These are phyloP conservation scores for Knoxdaviesia proteae DNA, from an alignment of 2,329 filamentous ascomycete genomes.

Conservation along the genomic window DNA sequence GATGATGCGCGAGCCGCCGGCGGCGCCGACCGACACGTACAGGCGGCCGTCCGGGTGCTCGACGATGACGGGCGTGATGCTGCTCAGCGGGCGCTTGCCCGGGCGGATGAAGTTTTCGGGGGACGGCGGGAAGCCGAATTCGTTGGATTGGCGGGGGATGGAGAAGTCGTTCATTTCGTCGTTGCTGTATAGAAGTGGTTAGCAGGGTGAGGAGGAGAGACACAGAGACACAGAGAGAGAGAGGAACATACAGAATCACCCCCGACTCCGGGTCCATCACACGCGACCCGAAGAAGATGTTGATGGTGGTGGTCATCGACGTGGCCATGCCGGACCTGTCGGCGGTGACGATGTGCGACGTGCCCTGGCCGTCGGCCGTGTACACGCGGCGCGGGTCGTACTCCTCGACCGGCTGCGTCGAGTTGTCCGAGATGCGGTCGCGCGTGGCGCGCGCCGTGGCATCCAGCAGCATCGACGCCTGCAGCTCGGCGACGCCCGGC, in stretches of 20 bases:
- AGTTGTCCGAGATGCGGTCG: constrained; percentile 46
- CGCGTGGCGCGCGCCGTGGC: constrained; percentile 38
- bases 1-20: constrained; percentile 68
- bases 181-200: constrained; percentile 17
- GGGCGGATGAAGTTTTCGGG: constrained; percentile 65
- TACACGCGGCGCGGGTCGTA: constrained; percentile 54
- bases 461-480: constrained; percentile 45
- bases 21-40: constrained; percentile 51
- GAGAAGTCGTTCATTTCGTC: constrained; percentile 65
- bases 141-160: constrained; percentile 56
- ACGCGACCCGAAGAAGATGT: constrained; percentile 63
- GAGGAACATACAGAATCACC: constrained; percentile 39
- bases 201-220: constrained; percentile 5
- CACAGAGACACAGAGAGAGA: constrained; percentile 12
- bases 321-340: constrained; percentile 58
- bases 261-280: constrained; percentile 67
- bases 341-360: constrained; percentile 50
- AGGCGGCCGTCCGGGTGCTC: constrained; percentile 40
- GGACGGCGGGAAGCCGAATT: constrained; percentile 68
- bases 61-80: constrained; percentile 60
- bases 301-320: constrained; percentile 70
- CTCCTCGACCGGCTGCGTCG: constrained; percentile 48
- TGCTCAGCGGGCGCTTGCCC: constrained; percentile 64
- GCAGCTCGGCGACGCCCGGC: constrained; percentile 28
- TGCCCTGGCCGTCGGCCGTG: constrained; percentile 49